Evolutionary conservation across 2,329 filamentous ascomycete species (phyloP).

Genomic region (Grosmannia clavigera): DNA sequence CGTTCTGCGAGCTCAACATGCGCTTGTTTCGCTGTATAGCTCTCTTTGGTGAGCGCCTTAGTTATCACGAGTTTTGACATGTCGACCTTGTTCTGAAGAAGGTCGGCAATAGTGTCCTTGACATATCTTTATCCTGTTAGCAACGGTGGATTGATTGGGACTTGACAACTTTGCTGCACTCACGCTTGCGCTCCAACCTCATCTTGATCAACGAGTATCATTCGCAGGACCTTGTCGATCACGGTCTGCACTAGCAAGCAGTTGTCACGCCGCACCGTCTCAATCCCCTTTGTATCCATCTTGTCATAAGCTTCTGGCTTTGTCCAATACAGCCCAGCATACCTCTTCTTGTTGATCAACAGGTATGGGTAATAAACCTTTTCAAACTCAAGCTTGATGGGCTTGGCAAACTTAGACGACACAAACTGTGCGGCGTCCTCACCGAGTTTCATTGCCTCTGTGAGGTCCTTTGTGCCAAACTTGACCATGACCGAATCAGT

Average conservation of each 20-base stretch:
- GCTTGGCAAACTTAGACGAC: conserved; percentile 84
- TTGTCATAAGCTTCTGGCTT: conserved; percentile 92
- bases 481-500: conserved; percentile 99
- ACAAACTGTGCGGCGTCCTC: conserved; percentile 83
- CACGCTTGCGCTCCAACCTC: conserved; percentile 86
- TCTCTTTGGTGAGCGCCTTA: conserved; percentile 83
- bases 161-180: conserved; percentile 25
- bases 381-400: conserved; percentile 98
- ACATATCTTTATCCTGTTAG: conserved; percentile 59
- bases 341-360: conserved; percentile 99
- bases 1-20: conserved; percentile 91
- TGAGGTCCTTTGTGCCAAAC: conserved; percentile 79
- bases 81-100: conserved; percentile 94
- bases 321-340: conserved; percentile 96
- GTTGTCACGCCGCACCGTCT: conserved; percentile 94
- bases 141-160: neutral
- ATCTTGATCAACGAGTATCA: conserved; percentile 90
- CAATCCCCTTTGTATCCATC: conserved; percentile 99
- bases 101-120: conserved; percentile 87
- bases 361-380: conserved; percentile 98
- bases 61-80: conserved; percentile 99
- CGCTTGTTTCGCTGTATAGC: conserved; percentile 86
- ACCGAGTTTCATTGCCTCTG: conserved; percentile 88
- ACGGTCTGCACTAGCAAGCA: conserved; percentile 92
- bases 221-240: conserved; percentile 89